A percentile compares a stretch with the other conserved stretches of the same genome.
These are phyloP conservation scores for Lachancea quebecensis DNA, from an alignment of 805 yeast genomes.

Conservation along the genomic window DNA sequence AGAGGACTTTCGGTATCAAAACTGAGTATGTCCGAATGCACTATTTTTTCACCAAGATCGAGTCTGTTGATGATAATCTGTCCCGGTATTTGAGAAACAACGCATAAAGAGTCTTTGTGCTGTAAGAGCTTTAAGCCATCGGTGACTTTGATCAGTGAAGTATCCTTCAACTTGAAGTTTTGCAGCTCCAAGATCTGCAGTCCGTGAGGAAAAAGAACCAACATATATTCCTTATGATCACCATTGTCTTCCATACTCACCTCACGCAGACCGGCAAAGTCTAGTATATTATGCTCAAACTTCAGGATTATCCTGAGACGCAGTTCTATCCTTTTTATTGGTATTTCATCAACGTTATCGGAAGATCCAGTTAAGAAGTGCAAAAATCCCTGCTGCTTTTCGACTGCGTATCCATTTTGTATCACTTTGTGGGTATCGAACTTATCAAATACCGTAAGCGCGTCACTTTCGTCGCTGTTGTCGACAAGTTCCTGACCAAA, in stretches of 20 bases:
- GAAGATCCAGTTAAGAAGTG: slow-evolving; percentile 18
- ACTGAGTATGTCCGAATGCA: slow-evolving; percentile 9
- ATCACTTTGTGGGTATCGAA: slow-evolving; percentile 25
- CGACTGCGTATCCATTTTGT: slow-evolving; percentile 30
- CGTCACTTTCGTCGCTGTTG: slow-evolving; percentile 25
- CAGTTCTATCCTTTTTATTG: slow-evolving; percentile 27
- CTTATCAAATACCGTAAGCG: slow-evolving; percentile 28
- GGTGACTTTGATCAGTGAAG: slow-evolving; percentile 18
- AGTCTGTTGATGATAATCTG: slow-evolving; percentile 12
- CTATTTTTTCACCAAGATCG: slow-evolving; percentile 12
- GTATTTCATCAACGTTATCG: slow-evolving; percentile 25
- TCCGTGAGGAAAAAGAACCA: slow-evolving; percentile 27
- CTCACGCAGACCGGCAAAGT: slow-evolving; percentile 22
- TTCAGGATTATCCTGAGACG: slow-evolving; percentile 27
- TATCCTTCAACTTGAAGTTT: slow-evolving; percentile 23
- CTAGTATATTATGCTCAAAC: slow-evolving; percentile 27
- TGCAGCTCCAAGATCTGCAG: slow-evolving; percentile 24
- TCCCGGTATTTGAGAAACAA: slow-evolving; percentile 11
- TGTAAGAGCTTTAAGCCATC: slow-evolving; percentile 17
- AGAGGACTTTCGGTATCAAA: slow-evolving; percentile 5
- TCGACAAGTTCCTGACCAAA: slow-evolving; percentile 16
- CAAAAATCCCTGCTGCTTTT: slow-evolving; percentile 27
- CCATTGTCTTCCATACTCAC: slow-evolving; percentile 14
- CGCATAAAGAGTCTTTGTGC: slow-evolving; percentile 17
- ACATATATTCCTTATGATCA: slow-evolving; percentile 18